Evolutionary conservation across 192 early-diverging fungal species (phyloP), one percentile per base, ranked within the genome.

Genomic region (Podila minutissima): DNA sequence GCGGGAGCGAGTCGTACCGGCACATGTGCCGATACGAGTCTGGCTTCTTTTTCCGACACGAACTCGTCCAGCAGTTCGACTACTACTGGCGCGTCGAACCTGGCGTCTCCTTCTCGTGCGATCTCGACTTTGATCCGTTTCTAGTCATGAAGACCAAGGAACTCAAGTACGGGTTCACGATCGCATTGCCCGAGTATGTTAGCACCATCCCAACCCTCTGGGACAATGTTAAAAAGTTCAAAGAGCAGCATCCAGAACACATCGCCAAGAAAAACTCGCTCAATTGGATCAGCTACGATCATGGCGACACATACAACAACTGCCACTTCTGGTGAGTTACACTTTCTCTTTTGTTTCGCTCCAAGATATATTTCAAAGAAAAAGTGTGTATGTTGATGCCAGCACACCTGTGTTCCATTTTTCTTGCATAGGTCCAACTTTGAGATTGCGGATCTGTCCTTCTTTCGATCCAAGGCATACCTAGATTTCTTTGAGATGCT

Each of bases 41-140:
- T 19, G 94, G 94, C 20, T 96, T 91, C 69, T 93, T 96, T 66
- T 94, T 86, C 71, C 83, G 88, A 20, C 94, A 96, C 67, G 89
- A 89, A 35, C 78, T 96, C 6, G 83, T 92, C 61, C 74, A 86
- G 24, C 65, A 91, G 67, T 93, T 87, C 72, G 91, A 94, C 26
- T 96, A 88, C 72, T 96, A 94, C 85, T 96, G 95, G 94, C 86
- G 95, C 28, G 88, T 96, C 5, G 95, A 96, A 72, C 95, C 95
- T 2, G 88, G 86, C 28, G 95, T 95, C 13, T 74, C 91, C 32
- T 96, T 94, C 74, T 84, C 57, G 37, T 96, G 95, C 84, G 91
- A 95, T 59, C 84, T 96, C n/a, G 84, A 89, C 66, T 89, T 94
- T 82, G 95, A 96, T 69, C 92, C 93, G 19, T 96, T 96, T 78